Evolutionary conservation across 768 basidiomycete genomes (phyloP), one percentile per base, ranked within the genome.

Genomic region (Xerocomellus dryophilus): DNA sequence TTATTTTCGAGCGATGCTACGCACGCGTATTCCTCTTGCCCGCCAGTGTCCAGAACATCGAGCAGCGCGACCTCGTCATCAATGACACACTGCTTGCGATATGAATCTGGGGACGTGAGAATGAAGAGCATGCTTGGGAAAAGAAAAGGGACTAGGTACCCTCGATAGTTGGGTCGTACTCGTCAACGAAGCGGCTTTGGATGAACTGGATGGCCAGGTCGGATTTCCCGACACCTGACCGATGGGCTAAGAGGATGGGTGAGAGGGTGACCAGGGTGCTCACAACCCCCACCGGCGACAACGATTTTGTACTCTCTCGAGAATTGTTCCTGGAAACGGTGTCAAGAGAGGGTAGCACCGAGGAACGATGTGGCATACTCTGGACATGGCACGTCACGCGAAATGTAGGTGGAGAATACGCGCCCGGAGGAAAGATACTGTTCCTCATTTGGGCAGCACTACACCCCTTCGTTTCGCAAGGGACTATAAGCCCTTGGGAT

Each of bases 271-370:
- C 50, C 75, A 74, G 9, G 39, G 59, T 50, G 71, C 81, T 66
- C 50, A 89, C 94, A 95, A 82, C 95, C 96, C 68, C 96, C 96
- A 45, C 96, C 96, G 57, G 98, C 96, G 59, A 98, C 96, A 60
- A 98, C 96, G 55, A 98, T 85, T 79, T 98, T 98, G 78, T 98
- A 98, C 71, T 98, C n/a, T n/a, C n/a, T n/a, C n/a, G n/a, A n/a
- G n/a, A n/a, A n/a, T n/a, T n/a, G n/a, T n/a, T n/a, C n/a, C n/a
- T n/a, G n/a, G n/a, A n/a, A n/a, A n/a, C n/a, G n/a, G n/a, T n/a
- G n/a, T n/a, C n/a, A n/a, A n/a, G n/a, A n/a, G n/a, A n/a, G n/a
- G n/a, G n/a, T n/a, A n/a, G n/a, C n/a, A n/a, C n/a, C n/a, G n/a
- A n/a, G n/a, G n/a, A n/a, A n/a, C n/a, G n/a, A 85, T 79, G 14